Evolutionary conservation across 495 filamentous ascomycete genomes (phyloP), one percentile per base, ranked within the genome.

Genomic region (Penicillium atrosanguineum): DNA sequence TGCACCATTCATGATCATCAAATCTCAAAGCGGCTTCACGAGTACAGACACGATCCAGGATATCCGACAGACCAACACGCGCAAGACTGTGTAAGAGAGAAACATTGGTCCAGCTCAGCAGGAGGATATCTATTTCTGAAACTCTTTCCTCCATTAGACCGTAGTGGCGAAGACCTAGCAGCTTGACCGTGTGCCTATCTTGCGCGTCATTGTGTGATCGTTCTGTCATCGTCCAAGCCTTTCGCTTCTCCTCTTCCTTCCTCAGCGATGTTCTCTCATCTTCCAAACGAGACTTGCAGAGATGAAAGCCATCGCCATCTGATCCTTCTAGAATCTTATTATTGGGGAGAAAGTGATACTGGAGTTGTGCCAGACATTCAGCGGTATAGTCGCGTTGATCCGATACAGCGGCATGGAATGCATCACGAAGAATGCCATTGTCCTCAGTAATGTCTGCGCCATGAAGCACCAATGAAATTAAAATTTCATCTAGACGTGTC

Each of bases 1-100:
- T 5, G 40, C 43, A 45, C 53, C 52, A 56, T 21, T 52, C 44
- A 15, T 37, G 23, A 18, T 48, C 53, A 40, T 60, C 57, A 41
- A 60, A 44, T 6, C 40, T 26, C 16, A 40, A 11, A 19, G 53
- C 48, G 11, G 26, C 37, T 15, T 51, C 52, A 4, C 18, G 38
- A 36, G 48, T 51, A 45, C 48, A 52, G 16, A 60, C 18, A 14
- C 38, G 15, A 7, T 20, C 46, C 3, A 60, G 44, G 15, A 60
- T 14, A 5, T 56, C 57, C 26, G 26, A 28, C 26, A 28, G 26
- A 28, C 26, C 26, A 28, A 28, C 4, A 28, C 26, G 6, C 9
- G 40, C 47, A 28, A 57, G 48, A 36, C 21, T 41, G 26, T 57
- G 49, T 19, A 52, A 14, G 7, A 50, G 14, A 3, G 19, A 46